Percentiles rank a stretch among this genome's conserved stretches.
phyloP scores from a whole-genome alignment of 2,329 filamentous ascomycete species.

The Dothistroma septosporum region DNA sequence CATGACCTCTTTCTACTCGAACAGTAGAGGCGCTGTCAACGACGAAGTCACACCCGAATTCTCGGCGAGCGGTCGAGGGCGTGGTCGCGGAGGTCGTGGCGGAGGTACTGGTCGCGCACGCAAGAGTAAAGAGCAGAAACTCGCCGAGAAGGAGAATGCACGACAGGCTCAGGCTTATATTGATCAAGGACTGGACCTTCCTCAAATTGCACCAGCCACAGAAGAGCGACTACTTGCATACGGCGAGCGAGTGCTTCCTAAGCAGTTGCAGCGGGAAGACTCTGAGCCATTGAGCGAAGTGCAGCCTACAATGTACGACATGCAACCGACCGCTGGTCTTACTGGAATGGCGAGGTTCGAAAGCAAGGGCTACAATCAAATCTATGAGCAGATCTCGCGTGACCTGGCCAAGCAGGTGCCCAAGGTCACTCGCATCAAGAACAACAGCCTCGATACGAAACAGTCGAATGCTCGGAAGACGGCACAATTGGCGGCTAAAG shows the following conservation, averaged over 20 bases:
- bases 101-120: constrained; percentile 60
- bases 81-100: constrained; percentile 41
- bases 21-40: constrained; percentile 15
- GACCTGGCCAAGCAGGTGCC: constrained; percentile 90
- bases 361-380: constrained; percentile 74
- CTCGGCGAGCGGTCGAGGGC: constrained; percentile 38
- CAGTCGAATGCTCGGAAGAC: constrained; percentile 97
- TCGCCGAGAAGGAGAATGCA: constrained; percentile 68
- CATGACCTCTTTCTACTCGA: constrained; percentile 71
- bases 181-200: constrained; percentile 71
- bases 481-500: constrained; percentile 91
- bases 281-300: constrained; percentile 57
- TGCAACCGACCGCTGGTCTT: constrained; percentile 31
- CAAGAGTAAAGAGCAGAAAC: constrained; percentile 76
- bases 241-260: constrained; percentile 9
- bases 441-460: constrained; percentile 78
- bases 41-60: constrained; percentile 32
- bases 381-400: constrained; percentile 96
- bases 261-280: constrained; percentile 35
- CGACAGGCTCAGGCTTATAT: constrained; percentile 82
- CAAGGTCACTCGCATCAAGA: constrained; percentile 85
- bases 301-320: constrained; percentile 27
- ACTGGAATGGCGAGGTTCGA: constrained; percentile 35
- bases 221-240: constrained; percentile 47
- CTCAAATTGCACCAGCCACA: constrained; percentile 57